Base-by-base conservation (phyloP, 2,329 filamentous ascomycete species). In the Fusarium falciforme region DNA sequence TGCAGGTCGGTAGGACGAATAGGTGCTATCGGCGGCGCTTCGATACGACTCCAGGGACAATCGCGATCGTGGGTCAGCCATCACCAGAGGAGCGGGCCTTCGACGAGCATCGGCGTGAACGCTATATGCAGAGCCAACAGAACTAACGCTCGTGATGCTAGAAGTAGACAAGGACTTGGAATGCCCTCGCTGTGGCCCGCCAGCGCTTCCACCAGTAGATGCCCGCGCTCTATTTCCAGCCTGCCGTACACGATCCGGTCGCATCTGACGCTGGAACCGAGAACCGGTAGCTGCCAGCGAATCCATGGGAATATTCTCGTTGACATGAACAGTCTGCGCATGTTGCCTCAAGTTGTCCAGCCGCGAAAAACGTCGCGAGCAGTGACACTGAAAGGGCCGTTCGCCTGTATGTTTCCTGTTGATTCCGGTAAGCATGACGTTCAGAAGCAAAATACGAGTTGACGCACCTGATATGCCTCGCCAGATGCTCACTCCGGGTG, bases 341-440 rank as follows among this genome's bases (percentile, higher is more conserved):
- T 99, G 96, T 81, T 99, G 96, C 68, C 96, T 91, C 61, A 99
- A 86, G 80, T 99, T 99, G 82, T 99, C 96, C 54, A 98, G 89
- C 58, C 96, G 91, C 11, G 96, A 98, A 82, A 99, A 99, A 64
- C 95, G 91, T 60, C 96, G 91, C 3, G 93, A 94, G 83, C 96
- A 99, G 82, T 98, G 96, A 77, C 96, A 99, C 83, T 97, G 93
- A 79, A 98, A 99, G 0, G 96, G 96, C 31, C 96, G 92, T 85
- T 99, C 96, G 62, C 96, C 96, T 1, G 96, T 99, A 80, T 99
- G 96, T 89, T 98, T 98, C 78, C 95, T 96, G 72, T 20, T 61
- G 67, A 66, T 47, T 64, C 22, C 44, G 42, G 61, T 62, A 40
- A 71, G 75, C 60, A 70, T 64, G 12, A 35, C 31, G 17, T 38